phyloP scores from a whole-genome alignment of 139 green algal species.

The Coccomyxa sp. region DNA sequence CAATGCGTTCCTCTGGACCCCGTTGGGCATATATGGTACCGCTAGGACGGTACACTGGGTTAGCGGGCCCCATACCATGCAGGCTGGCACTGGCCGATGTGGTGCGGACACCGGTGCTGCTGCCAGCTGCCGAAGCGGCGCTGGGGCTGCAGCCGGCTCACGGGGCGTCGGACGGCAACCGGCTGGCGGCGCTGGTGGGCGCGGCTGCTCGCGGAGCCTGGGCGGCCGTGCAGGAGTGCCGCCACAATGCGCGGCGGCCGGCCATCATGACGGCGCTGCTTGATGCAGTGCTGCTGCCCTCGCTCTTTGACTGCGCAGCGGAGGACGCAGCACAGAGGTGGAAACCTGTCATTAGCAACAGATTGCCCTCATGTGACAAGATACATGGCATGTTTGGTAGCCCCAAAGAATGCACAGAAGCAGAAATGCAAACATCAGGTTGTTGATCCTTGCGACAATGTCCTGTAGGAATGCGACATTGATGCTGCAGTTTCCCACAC shows the following conservation, averaged over 20 bases:
- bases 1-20: too few relatives aligned
- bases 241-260: neutral
- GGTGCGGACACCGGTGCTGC: neutral
- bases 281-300: slow-evolving; percentile 32
- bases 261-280: slow-evolving; percentile 23
- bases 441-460: too few relatives aligned
- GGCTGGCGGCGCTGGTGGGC: neutral
- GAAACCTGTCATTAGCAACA: neutral
- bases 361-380: neutral
- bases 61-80: neutral
- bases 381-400: too few relatives aligned
- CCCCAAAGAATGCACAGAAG: too few relatives aligned
- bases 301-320: slow-evolving; percentile 24
- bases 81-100: neutral
- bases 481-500: too few relatives aligned
- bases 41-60: neutral
- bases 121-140: neutral
- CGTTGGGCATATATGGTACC: neutral
- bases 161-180: neutral
- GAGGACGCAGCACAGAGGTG: neutral
- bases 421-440: too few relatives aligned
- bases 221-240: neutral
- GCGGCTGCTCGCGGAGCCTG: neutral
- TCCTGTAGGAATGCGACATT: too few relatives aligned
- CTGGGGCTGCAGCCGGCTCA: neutral